phyloP scores from a whole-genome alignment of 2,329 filamentous ascomycete genomes.

The Arthrobotrys musiformis region DNA sequence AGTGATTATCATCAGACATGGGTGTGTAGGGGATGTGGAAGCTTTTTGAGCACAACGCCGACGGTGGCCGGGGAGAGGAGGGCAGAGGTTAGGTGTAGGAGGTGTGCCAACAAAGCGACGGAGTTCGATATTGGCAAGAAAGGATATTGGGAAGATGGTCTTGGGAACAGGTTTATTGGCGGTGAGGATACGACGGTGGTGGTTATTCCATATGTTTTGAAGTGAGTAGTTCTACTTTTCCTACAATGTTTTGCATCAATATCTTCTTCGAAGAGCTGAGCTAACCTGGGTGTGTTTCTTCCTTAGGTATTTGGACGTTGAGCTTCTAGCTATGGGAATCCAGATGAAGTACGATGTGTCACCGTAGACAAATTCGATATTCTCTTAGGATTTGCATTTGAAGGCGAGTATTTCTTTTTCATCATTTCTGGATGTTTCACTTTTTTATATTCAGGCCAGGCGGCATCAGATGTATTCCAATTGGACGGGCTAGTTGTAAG shows the following conservation, averaged over 20 bases:
- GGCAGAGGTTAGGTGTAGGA: slow-evolving; percentile 79
- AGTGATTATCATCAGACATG: slow-evolving; percentile 90
- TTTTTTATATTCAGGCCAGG: slow-evolving; percentile 20
- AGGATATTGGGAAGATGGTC: slow-evolving; percentile 85
- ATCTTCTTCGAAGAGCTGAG: background rate
- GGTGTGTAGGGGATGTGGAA: slow-evolving; percentile 89
- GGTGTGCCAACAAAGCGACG: slow-evolving; percentile 75
- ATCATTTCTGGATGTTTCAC: slow-evolving; percentile 16
- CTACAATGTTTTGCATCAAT: background rate
- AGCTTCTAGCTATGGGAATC: slow-evolving; percentile 95
- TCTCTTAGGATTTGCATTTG: background rate
- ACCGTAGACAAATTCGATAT: slow-evolving; percentile 14
- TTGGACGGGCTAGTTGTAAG: slow-evolving; percentile 4
- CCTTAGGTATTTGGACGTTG: slow-evolving; percentile 79
- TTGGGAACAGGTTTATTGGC: slow-evolving; percentile 83
- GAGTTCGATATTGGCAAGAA: slow-evolving; percentile 76
- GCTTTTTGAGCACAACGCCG: slow-evolving; percentile 87
- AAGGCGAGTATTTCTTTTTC: background rate
- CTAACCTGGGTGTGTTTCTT: slow-evolving; percentile 53
- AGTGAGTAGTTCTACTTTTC: slow-evolving; percentile 65
- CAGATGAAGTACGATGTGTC: slow-evolving; percentile 88
- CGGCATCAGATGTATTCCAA: slow-evolving; percentile 11
- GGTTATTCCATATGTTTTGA: slow-evolving; percentile 89
- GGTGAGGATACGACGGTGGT: slow-evolving; percentile 92
- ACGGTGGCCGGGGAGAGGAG: slow-evolving; percentile 75